phyloP scores from a whole-genome alignment of 2,329 filamentous ascomycete genomes.

The Epichloe typhina region DNA sequence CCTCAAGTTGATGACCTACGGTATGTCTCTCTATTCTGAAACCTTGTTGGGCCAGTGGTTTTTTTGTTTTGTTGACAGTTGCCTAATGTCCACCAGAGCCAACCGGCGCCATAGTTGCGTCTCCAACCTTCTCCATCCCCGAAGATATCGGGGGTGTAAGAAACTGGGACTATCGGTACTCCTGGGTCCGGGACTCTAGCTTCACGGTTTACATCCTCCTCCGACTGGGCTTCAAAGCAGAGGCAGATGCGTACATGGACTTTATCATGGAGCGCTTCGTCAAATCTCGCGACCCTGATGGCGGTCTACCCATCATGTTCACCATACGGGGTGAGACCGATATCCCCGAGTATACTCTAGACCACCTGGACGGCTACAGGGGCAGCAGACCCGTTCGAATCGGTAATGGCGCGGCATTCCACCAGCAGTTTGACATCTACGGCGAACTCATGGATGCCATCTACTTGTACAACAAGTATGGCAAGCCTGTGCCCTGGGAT shows the following conservation, averaged over 20 bases:
- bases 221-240: constrained; percentile 59
- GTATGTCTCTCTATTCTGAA: constrained; percentile 10
- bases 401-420: constrained; percentile 64
- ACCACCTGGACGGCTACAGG: constrained; percentile 60
- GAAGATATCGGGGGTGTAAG: constrained; percentile 57
- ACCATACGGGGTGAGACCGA: constrained; percentile 63
- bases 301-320: constrained; percentile 67
- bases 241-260: constrained; percentile 66
- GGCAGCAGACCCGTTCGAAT: constrained; percentile 61
- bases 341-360: constrained; percentile 55
- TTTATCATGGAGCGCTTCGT: constrained; percentile 63
- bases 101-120: constrained; percentile 63
- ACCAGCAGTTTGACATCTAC: constrained; percentile 69
- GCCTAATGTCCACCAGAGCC: constrained; percentile 36
- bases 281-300: constrained; percentile 43
- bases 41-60: not conserved
- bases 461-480: constrained; percentile 69
- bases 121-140: constrained; percentile 65
- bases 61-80: not conserved
- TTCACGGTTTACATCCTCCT: constrained; percentile 70
- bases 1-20: constrained; percentile 61
- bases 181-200: constrained; percentile 64
- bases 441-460: constrained; percentile 67
- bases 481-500: constrained; percentile 64
- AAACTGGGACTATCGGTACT: constrained; percentile 65